phyloP scores from a whole-genome alignment of 306 rosid species.

The Vigna mungo region DNA sequence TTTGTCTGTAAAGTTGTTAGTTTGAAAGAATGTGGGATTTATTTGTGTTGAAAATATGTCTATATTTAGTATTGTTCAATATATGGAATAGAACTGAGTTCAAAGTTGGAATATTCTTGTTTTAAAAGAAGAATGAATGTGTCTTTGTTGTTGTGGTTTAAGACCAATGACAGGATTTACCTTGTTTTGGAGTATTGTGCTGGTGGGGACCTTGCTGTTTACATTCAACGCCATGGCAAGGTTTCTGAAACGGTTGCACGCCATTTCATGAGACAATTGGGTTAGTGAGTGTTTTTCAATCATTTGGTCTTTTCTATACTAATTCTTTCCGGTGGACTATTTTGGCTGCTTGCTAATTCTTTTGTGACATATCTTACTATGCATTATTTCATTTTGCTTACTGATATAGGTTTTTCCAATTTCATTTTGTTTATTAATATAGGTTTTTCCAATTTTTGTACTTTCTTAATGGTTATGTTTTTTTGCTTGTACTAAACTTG shows the following conservation, averaged over 20 bases:
- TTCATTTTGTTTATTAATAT: not conserved
- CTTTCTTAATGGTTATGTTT: slow-evolving; percentile 15
- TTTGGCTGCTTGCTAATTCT: not conserved
- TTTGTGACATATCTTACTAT: not conserved
- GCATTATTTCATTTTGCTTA: not conserved
- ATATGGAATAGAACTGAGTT: too few species aligned
- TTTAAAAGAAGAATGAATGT: not conserved
- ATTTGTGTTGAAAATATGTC: too few species aligned
- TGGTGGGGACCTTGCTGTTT: slow-evolving; percentile 86
- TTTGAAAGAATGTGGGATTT: too few species aligned
- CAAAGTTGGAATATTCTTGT: not conserved
- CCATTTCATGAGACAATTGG: slow-evolving; percentile 93
- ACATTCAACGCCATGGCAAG: slow-evolving; percentile 67
- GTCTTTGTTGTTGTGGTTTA: not conserved
- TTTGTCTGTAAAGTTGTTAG: too few species aligned
- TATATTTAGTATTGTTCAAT: too few species aligned
- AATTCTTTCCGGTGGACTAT: not conserved
- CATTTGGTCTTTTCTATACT: not conserved
- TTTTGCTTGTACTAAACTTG: slow-evolving; percentile 28
- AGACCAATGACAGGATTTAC: slow-evolving; percentile 84
- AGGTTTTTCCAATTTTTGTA: slow-evolving; percentile 26
- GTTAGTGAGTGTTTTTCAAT: slow-evolving; percentile 52
- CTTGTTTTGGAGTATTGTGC: slow-evolving; percentile 96
- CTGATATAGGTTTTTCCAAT: not conserved
- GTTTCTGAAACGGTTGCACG: slow-evolving; percentile 81